A percentile compares a stretch with the other conserved stretches of the same genome.
Conservation (phyloP, 2,329 filamentous ascomycete genomes). For the Aspergillus versicolor region DNA sequence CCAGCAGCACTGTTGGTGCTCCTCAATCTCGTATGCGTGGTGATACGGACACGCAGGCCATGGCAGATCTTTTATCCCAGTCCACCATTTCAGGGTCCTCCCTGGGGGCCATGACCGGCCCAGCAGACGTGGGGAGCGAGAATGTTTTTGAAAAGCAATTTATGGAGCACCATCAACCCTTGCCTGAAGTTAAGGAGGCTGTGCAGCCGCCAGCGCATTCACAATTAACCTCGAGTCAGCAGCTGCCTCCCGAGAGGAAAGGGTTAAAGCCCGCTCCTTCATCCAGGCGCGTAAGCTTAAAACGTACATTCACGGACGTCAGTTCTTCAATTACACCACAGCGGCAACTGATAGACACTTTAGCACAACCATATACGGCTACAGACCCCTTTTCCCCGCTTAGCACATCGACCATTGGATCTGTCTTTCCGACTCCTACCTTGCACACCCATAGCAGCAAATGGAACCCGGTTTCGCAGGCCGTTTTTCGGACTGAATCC, state of each 20-base stretch:
- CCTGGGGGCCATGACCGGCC: slow-evolving; percentile 74
- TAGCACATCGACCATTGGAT: slow-evolving; percentile 34
- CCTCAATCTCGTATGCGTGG: slow-evolving; percentile 80
- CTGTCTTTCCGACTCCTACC: slow-evolving; percentile 48
- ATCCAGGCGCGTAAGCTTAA: slow-evolving; percentile 67
- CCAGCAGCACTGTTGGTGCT: slow-evolving; percentile 71
- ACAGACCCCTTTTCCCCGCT: slow-evolving; percentile 46
- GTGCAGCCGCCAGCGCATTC: slow-evolving; percentile 23
- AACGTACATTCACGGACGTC: slow-evolving; percentile 85
- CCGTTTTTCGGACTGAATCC: slow-evolving; percentile 95
- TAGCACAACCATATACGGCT: slow-evolving; percentile 76
- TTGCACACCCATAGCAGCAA: slow-evolving; percentile 88
- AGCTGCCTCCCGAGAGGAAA: slow-evolving; percentile 30
- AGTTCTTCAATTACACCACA: slow-evolving; percentile 67
- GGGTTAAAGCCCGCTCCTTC: slow-evolving; percentile 46
- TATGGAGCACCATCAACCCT: slow-evolving; percentile 39
- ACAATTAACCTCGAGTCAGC: slow-evolving; percentile 29
- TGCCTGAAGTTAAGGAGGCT: slow-evolving; percentile 20
- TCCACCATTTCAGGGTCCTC: slow-evolving; percentile 70
- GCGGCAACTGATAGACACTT: slow-evolving; percentile 78
- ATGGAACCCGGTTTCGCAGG: slow-evolving; percentile 88
- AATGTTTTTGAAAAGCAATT: slow-evolving; percentile 89
- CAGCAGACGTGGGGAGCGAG: slow-evolving; percentile 67
- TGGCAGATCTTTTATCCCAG: slow-evolving; percentile 82
- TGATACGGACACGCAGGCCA: slow-evolving; percentile 82